Base-by-base conservation (phyloP, 208 protist genomes). In the Trypanosoma vivax region DNA sequence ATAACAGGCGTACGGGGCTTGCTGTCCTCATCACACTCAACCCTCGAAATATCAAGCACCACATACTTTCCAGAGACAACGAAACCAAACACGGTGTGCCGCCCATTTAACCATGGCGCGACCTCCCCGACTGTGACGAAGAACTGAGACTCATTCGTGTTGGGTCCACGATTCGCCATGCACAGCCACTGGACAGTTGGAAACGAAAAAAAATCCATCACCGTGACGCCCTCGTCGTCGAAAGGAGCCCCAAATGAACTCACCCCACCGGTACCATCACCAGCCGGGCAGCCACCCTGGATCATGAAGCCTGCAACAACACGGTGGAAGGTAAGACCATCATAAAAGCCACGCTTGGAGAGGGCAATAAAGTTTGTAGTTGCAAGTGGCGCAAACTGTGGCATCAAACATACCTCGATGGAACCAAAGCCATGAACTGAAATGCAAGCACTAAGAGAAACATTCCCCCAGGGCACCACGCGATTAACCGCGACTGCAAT, bases 341-440 rank as follows among this genome's bases (percentile, higher is more conserved):
- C 80, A 73, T 98, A 98, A 70, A 97, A 98, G 3, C 68, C 78
- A 53, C 82, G 82, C 14, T 60, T 45, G 2, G 75, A 52, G 29
- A 98, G 89, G 11, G 70, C 78, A 35, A 75, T 68, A 76, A 99
- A 99, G 85, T 98, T 99, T 45, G 97, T 87, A 0, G 96, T 86
- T 2, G 97, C 93, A 27, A 97, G 94, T 5, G 97, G 97, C 13
- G 69, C 64, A 43, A 97, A 76, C 7, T 78, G 51, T 16, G 93
- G 83, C 58, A 96, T 96, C 10, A 99, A 80, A 50, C 83, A 51
- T 5, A 99, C 40, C n/a, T 45, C 65, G 28, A 90, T 52, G 10
- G 53, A 72, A 52, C 78, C 77, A 65, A 78, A 83, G 31, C 54
- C 53, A 25, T 63, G 58, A 16, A 89, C 24, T 52, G n/a, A 24